These are phyloP conservation scores for Tillandsia fasciculata DNA, from an alignment of 176 grass and related monocot species.

Conservation along the genomic window DNA sequence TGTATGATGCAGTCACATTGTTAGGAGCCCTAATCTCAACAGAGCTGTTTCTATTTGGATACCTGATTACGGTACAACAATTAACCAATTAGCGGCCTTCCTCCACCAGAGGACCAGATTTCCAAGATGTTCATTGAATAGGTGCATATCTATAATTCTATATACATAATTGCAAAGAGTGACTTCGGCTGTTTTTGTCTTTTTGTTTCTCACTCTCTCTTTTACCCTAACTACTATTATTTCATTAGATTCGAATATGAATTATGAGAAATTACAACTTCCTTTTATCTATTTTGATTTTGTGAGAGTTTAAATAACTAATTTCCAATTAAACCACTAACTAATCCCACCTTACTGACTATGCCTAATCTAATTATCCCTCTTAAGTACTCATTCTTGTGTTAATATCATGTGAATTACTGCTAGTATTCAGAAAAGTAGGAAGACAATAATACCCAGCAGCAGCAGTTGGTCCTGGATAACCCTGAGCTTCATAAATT, in stretches of 20 bases:
- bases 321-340: too few relatives aligned
- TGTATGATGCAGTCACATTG: constrained; percentile 39
- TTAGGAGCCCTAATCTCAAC: constrained; percentile 54
- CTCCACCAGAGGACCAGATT: background rate
- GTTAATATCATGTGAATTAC: too few relatives aligned
- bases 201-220: too few relatives aligned
- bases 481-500: constrained; percentile 39
- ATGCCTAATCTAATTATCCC: too few relatives aligned
- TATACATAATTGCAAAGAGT: background rate
- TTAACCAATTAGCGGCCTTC: background rate
- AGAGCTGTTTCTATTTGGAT: constrained; percentile 34
- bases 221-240: too few relatives aligned
- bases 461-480: constrained; percentile 28
- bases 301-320: background rate
- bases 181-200: too few relatives aligned
- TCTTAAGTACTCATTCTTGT: too few relatives aligned
- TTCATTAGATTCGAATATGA: constrained; percentile 3
- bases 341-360: too few relatives aligned
- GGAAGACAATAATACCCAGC: constrained; percentile 28
- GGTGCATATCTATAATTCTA: too few relatives aligned
- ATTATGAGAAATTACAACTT: background rate
- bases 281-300: constrained; percentile 5
- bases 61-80: constrained; percentile 33
- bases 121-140: background rate
- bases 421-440: background rate